phyloP scores from a whole-genome alignment of 768 basidiomycete species.

The Suillus variegatus region DNA sequence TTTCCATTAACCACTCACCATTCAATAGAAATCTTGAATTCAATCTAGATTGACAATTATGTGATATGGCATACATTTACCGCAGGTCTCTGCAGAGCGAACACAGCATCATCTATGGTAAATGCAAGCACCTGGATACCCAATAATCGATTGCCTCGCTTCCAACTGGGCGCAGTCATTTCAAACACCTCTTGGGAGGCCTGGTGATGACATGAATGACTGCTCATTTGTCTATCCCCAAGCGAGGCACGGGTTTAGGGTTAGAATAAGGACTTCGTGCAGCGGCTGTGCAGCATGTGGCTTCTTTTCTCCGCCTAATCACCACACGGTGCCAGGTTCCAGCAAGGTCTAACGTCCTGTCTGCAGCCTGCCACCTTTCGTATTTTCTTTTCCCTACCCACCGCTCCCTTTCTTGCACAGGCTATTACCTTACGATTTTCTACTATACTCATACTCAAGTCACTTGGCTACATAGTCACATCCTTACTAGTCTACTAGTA shows the following conservation, averaged over 20 bases:
- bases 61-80: not conserved
- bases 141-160: constrained; percentile 53
- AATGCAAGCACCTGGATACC: constrained; percentile 46
- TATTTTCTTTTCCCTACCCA: not conserved
- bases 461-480: not conserved
- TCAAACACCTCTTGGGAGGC: constrained; percentile 58
- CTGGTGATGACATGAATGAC: constrained; percentile 65
- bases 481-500: not conserved
- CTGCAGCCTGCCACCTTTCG: not conserved
- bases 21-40: not conserved
- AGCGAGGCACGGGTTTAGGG: not conserved
- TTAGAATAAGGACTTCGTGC: not conserved
- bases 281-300: not conserved
- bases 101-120: constrained; percentile 66
- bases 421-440: not conserved
- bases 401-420: not conserved
- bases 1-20: not conserved
- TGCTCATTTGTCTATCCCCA: constrained; percentile 30
- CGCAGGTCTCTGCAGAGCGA: constrained; percentile 19
- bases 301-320: not conserved
- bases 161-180: constrained; percentile 64
- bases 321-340: not conserved
- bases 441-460: not conserved
- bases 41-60: not conserved
- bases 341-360: not conserved